phyloP scores from a whole-genome alignment of 75 land plant genomes.

The Cupressus sempervirens region DNA sequence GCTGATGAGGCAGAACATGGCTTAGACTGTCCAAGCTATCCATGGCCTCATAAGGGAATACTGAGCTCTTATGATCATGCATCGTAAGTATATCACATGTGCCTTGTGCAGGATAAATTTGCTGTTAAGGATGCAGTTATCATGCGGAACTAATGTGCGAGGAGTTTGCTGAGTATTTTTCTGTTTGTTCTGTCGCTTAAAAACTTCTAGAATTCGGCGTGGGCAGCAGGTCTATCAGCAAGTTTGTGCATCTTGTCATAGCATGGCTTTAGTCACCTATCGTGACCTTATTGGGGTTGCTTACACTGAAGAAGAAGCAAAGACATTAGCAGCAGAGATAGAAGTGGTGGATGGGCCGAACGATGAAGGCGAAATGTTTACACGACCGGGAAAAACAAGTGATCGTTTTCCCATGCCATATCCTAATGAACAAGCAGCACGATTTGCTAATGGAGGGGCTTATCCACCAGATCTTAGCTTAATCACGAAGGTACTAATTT shows the following conservation, averaged over 20 bases:
- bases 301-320: conserved; percentile 93
- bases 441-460: conserved; percentile 98
- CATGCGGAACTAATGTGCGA: conserved; percentile 3
- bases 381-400: conserved; percentile 91
- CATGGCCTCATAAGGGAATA: conserved; percentile 91
- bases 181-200: conserved; percentile 1
- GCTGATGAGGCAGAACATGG: conserved; percentile 98
- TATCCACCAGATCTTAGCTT: conserved; percentile 98
- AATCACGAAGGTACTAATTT: conserved; percentile 76
- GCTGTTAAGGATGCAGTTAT: not conserved
- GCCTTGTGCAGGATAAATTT: not conserved
- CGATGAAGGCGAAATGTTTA: conserved; percentile 98
- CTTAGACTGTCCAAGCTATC: conserved; percentile 61
- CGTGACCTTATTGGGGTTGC: conserved; percentile 97
- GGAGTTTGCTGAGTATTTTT: not conserved
- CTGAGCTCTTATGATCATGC: conserved; percentile 90
- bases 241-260: conserved; percentile 98
- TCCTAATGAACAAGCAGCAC: conserved; percentile 93
- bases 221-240: conserved; percentile 97
- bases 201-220: conserved; percentile 70
- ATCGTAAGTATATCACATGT: conserved; percentile 47
- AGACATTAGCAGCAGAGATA: conserved; percentile 93
- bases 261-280: conserved; percentile 81
- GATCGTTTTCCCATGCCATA: conserved; percentile 93
- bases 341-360: conserved; percentile 96